Conservation (phyloP, 2,329 filamentous ascomycete genomes). For the Dactylellina leptospora region DNA sequence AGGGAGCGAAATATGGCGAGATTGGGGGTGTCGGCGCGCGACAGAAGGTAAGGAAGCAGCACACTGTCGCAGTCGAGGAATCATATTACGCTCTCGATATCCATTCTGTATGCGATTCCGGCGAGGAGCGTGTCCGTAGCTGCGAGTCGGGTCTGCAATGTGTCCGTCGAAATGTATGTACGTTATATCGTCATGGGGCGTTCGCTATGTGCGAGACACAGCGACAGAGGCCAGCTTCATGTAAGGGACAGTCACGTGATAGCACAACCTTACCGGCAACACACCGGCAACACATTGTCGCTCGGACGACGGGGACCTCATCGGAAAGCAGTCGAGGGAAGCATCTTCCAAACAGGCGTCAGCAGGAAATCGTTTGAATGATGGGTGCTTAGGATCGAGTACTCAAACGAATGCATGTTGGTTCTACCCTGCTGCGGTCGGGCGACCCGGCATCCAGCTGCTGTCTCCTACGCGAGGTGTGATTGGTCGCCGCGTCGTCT, state of each 20-base stretch:
- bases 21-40: conserved; percentile 4
- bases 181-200: too few species aligned
- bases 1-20: not conserved
- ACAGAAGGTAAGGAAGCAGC: not conserved
- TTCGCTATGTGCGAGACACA: too few species aligned
- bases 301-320: not conserved
- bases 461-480: conserved; percentile 8
- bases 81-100: conserved; percentile 19
- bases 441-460: conserved; percentile 16
- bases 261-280: conserved; percentile 6
- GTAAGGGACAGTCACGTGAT: not conserved
- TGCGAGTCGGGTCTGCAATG: too few species aligned
- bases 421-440: too few species aligned
- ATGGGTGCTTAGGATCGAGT: too few species aligned
- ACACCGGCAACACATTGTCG: not conserved
- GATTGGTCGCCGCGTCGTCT: conserved; percentile 44
- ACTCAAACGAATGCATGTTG: too few species aligned
- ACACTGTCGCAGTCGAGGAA: conserved; percentile 4
- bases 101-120: too few species aligned
- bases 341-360: too few species aligned
- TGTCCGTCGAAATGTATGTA: too few species aligned
- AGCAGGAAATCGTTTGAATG: too few species aligned
- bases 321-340: too few species aligned
- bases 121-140: too few species aligned
- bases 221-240: conserved; percentile 14